phyloP scores from a whole-genome alignment of 1,284 basidiomycete species.

The Tylopilus orsonianus region DNA sequence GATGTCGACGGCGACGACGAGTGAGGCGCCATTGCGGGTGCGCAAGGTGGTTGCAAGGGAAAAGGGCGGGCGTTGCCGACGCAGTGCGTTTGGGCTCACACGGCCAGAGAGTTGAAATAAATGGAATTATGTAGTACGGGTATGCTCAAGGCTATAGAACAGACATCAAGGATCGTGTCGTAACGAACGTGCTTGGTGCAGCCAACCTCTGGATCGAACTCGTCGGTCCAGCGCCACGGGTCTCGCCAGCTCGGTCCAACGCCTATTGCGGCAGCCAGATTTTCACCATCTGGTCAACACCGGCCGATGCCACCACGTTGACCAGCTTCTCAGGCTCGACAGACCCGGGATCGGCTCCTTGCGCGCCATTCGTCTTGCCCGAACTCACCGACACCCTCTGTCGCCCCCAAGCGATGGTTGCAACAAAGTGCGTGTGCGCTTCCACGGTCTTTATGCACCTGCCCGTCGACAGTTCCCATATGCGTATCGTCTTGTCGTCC shows the following conservation, averaged over 20 bases:
- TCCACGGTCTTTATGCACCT: slow-evolving; percentile 83
- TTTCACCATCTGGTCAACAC: slow-evolving; percentile 73
- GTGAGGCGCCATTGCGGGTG: slow-evolving; percentile 61
- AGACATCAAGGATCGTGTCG: slow-evolving; percentile 35
- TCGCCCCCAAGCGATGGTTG: slow-evolving; percentile 80
- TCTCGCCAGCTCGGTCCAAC: no score
- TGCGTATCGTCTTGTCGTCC: slow-evolving; percentile 87
- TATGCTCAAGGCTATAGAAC: slow-evolving; percentile 31
- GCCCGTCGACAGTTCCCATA: slow-evolving; percentile 85
- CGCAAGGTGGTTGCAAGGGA: slow-evolving; percentile 27
- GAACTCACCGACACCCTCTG: slow-evolving; percentile 38
- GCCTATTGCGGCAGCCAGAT: slow-evolving; percentile 54
- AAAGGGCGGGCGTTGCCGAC: slow-evolving; percentile 33
- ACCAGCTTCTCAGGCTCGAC: slow-evolving; percentile 57
- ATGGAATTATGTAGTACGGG: slow-evolving; percentile 37
- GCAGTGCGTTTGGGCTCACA: slow-evolving; percentile 25
- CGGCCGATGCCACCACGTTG: slow-evolving; percentile 81
- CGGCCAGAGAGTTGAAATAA: slow-evolving; percentile 27
- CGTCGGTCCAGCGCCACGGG: slow-evolving; percentile 13
- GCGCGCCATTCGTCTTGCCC: slow-evolving; percentile 39
- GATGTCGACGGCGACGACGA: slow-evolving; percentile 44
- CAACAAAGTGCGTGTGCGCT: slow-evolving; percentile 85
- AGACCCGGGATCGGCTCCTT: slow-evolving; percentile 35
- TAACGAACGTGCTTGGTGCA: slow-evolving; percentile 27
- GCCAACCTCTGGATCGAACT: slow-evolving; percentile 3